Base-by-base conservation (phyloP, 495 filamentous ascomycete genomes). In the Trichoderma parareesei region DNA sequence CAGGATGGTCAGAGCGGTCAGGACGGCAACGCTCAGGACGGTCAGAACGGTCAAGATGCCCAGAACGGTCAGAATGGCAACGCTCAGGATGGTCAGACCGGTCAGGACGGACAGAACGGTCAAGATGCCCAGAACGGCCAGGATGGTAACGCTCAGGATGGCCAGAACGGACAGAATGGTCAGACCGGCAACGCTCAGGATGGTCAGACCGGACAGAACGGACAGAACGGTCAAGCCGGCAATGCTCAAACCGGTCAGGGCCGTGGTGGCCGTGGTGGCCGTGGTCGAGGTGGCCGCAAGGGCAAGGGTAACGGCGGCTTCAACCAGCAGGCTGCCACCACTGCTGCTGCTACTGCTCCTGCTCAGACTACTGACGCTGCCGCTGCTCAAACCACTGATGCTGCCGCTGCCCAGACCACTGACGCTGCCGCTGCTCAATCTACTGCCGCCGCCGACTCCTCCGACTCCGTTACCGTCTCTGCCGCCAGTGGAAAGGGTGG, bases 401-500 rank as follows among this genome's bases (percentile, higher is more conserved):
- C 40, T 41, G 40, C 40, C 11, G 40, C 40, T 41, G 40, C 6
- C 40, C 40, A 41, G 49, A 33, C 49, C 7, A 33, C 49, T 18
- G 38, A 6, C 70, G 40, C 40, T 41, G 40, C 69, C 49, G 78
- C 79, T 66, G 77, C 78, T 65, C 63, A 61, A 55, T 73, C 76
- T n/a, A 76, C 76, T 35, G 74, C 74, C 41, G 72, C 67, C 33
- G 73, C 64, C 61, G 66, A 48, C 55, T 59, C 63, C 3, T 76
- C 76, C 20, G 72, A 73, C 42, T 71, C 67, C 38, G 73, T 64
- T 59, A 43, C 16, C 38, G 13, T 61, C 38, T 66, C 65, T 48
- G 66, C 60, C 42, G 63, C 64, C 40, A 65, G 27, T 38, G 18
- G 18, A 55, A 65, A 49, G 35, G 61, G 62, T 33, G 41, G 61